These are phyloP conservation scores for Penicillium canescens DNA, from an alignment of 495 filamentous ascomycete species.

Conservation along the genomic window DNA sequence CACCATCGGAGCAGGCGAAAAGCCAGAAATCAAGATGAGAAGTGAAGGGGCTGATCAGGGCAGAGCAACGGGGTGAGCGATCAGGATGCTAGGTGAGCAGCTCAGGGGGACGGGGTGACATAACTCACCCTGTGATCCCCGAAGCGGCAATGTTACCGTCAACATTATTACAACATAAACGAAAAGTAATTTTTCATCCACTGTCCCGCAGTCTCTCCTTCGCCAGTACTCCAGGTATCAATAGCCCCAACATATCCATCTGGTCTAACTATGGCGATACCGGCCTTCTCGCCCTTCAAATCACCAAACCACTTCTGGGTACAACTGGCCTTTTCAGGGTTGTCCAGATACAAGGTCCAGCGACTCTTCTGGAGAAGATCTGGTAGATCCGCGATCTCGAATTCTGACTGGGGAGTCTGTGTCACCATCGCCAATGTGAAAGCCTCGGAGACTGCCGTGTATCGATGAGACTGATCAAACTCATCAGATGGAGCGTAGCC, in stretches of 20 bases:
- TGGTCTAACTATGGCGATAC: slow-evolving; percentile 62
- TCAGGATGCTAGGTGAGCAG: no score
- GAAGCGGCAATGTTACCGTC: no score
- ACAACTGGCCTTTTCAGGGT: slow-evolving; percentile 53
- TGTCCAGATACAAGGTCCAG: slow-evolving; percentile 71
- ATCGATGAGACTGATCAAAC: slow-evolving; percentile 59
- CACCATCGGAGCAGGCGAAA: no score
- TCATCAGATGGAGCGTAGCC: slow-evolving; percentile 52
- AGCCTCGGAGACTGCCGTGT: slow-evolving; percentile 57
- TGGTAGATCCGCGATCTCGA: slow-evolving; percentile 65
- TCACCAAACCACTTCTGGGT: slow-evolving; percentile 65
- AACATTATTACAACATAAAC: slow-evolving; percentile 16
- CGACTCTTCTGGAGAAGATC: slow-evolving; percentile 53
- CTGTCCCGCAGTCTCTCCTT: slow-evolving; percentile 43
- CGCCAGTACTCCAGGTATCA: slow-evolving; percentile 49
- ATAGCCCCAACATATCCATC: slow-evolving; percentile 69
- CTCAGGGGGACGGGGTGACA: no score
- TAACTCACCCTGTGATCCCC: no score
- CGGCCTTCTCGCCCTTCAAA: slow-evolving; percentile 49
- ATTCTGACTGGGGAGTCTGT: slow-evolving; percentile 51
- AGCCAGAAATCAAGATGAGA: no score
- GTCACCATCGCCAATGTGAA: slow-evolving; percentile 62
- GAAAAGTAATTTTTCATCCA: slow-evolving; percentile 64
- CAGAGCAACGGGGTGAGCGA: no score
- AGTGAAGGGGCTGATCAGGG: no score